These are phyloP conservation scores for Mucor racemosus DNA, from an alignment of 371 early-diverging fungal species.

Conservation along the genomic window DNA sequence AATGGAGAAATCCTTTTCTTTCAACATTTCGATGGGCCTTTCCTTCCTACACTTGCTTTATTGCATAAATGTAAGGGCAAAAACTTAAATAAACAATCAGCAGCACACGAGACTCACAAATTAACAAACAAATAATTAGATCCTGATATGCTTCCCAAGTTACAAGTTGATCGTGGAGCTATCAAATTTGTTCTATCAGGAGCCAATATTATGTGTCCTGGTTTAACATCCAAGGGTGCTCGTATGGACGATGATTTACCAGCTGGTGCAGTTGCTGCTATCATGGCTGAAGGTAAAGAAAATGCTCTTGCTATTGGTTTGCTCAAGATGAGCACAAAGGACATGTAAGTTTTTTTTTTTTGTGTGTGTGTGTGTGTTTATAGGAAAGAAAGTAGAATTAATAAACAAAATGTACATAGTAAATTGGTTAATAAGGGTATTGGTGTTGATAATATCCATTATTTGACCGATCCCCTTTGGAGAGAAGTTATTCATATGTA, in stretches of 20 bases:
- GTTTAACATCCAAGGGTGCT: conserved; percentile 93
- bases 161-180: conserved; percentile 97
- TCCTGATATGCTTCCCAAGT: conserved; percentile 88
- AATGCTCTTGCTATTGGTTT: conserved; percentile 91
- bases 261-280: conserved; percentile 81
- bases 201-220: conserved; percentile 98
- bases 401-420: conserved; percentile 36
- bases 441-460: conserved; percentile 90
- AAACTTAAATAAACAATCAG: not conserved
- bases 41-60: conserved; percentile 83
- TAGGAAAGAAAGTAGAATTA: not conserved
- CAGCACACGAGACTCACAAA: not conserved
- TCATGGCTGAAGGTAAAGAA: conserved; percentile 97
- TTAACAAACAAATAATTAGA: conserved; percentile 45
- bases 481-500: conserved; percentile 56
- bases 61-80: conserved; percentile 84
- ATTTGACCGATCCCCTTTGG: conserved; percentile 90
- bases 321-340: conserved; percentile 87
- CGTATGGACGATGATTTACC: conserved; percentile 80
- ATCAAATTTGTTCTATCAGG: conserved; percentile 97
- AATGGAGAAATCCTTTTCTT: conserved; percentile 90
- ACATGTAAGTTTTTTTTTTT: conserved; percentile 73
- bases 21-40: conserved; percentile 94
- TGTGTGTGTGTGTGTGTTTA: not conserved
- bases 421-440: conserved; percentile 89